phyloP scores from a whole-genome alignment of 2,329 filamentous ascomycete species.

The Ophiocordyceps camponoti-floridani region DNA sequence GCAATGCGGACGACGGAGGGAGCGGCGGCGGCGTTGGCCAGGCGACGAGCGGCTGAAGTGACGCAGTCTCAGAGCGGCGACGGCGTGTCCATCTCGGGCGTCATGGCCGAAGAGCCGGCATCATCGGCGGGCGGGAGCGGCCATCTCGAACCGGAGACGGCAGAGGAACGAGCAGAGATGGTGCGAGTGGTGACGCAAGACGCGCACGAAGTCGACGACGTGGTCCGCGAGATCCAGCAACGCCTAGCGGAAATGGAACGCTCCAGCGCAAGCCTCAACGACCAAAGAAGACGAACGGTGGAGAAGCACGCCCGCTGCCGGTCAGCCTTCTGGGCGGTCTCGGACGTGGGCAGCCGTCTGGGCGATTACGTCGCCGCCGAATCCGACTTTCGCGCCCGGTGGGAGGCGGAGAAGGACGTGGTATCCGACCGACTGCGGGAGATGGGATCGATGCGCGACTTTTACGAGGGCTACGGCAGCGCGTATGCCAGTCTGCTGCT shows the following conservation, averaged over 20 bases:
- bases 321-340: slow-evolving; percentile 46
- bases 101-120: slow-evolving; percentile 44
- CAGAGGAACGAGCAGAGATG: slow-evolving; percentile 67
- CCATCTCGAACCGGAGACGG: slow-evolving; percentile 50
- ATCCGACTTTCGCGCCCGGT: slow-evolving; percentile 44
- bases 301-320: slow-evolving; percentile 38
- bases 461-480: slow-evolving; percentile 73
- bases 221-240: slow-evolving; percentile 54
- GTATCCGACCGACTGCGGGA: slow-evolving; percentile 56
- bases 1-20: slow-evolving; percentile 83
- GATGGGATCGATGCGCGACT: slow-evolving; percentile 57
- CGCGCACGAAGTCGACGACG: slow-evolving; percentile 45
- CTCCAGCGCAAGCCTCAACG: slow-evolving; percentile 43
- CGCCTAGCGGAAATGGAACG: slow-evolving; percentile 61
- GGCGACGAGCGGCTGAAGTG: slow-evolving; percentile 49
- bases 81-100: slow-evolving; percentile 45
- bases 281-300: slow-evolving; percentile 34
- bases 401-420: slow-evolving; percentile 55
- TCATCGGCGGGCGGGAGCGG: slow-evolving; percentile 29
- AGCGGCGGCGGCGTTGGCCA: slow-evolving; percentile 50
- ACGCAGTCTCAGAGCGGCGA: slow-evolving; percentile 27
- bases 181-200: slow-evolving; percentile 62
- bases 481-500: slow-evolving; percentile 74
- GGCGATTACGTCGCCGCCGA: slow-evolving; percentile 47
- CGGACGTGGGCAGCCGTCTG: slow-evolving; percentile 48